Base-by-base conservation (phyloP, 257 asterid species). In the Nicotiana tabacum region DNA sequence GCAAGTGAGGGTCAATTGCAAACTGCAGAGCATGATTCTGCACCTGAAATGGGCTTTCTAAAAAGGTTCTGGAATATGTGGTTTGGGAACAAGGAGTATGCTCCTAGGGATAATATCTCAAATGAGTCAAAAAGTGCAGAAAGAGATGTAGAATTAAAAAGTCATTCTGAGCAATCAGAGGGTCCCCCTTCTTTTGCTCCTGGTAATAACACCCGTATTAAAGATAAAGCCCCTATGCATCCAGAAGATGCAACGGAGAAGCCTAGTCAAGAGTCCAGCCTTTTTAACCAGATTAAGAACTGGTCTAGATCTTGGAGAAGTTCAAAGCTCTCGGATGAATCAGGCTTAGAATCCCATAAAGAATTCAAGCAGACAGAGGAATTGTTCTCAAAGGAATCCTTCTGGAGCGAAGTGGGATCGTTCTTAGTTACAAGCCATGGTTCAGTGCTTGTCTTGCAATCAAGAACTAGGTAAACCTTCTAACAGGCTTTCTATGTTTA, bases 331-430 rank as follows among this genome's bases (percentile, higher is more conserved):
- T 33, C 82, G 76, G 84, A 86, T 79, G 83, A 83, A 83, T 53
- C 84, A 64, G 74, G 81, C 15, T 85, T 79, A 83, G 77, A 85
- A 80, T 84, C 77, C 65, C 65, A 77, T 65, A 87, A 84, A 83
- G 81, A 80, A 29, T 83, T 48, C 21, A 89, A 86, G 55, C 82
- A 35, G 57, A 17, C 2, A 29, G 86, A 56, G 74, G 89, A 82
- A 33, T 30, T 90, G 15, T 89, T 93, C 87, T 88, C 90, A 15
- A 68, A 85, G 80, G 91, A 88, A 77, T 85, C 93, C 18, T 90
- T 94, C 84, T 96, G 99, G 98, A 86, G 85, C 35, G 97, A 91
- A 76, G 56, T 96, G 80, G 84, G 89, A 80, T 83, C 84, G 30
- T 94, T 93, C 86, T 53, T 96, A 57, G 86, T 29, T 81, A 83